These are phyloP conservation scores for Sugiyamaella valdiviana DNA, from an alignment of 805 yeast genomes.

Conservation along the genomic window DNA sequence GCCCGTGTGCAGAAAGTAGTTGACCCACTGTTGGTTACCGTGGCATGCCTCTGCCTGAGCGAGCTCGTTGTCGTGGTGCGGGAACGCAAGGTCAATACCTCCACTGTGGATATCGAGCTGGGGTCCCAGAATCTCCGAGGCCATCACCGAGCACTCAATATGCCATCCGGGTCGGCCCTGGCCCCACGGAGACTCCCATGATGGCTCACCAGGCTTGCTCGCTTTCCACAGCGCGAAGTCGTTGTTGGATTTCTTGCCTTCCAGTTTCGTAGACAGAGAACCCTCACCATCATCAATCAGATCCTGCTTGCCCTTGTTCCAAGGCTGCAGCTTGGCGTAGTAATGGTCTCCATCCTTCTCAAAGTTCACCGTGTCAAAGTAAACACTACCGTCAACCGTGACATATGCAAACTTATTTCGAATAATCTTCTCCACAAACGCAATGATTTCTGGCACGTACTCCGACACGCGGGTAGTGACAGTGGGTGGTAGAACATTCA, in stretches of 20 bases:
- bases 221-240: conserved; percentile 98
- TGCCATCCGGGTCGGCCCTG: conserved; percentile 99
- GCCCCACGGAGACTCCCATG: conserved; percentile 96
- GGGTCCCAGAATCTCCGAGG: conserved; percentile 76
- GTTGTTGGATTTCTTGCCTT: conserved; percentile 63
- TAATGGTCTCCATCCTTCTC: conserved; percentile 66
- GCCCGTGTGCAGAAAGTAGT: conserved; percentile 94
- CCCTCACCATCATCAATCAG: conserved; percentile 95
- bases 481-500: conserved; percentile 80
- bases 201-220: conserved; percentile 95
- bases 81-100: conserved; percentile 95
- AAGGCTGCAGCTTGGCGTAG: conserved; percentile 95
- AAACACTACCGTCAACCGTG: conserved; percentile 87
- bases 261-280: conserved; percentile 49
- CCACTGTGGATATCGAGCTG: conserved; percentile 93
- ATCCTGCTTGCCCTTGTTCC: conserved; percentile 87
- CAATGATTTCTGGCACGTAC: conserved; percentile 86
- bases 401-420: conserved; percentile 77
- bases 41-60: conserved; percentile 95
- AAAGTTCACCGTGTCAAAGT: conserved; percentile 81
- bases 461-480: conserved; percentile 93
- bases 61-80: conserved; percentile 97
- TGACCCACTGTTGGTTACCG: conserved; percentile 90
- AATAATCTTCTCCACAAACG: conserved; percentile 68
- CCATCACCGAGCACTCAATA: conserved; percentile 99